A percentile compares a stretch with the other conserved stretches of the same genome.
phyloP scores from a whole-genome alignment of 768 basidiomycete genomes.

The Boletus vinaceobasis region DNA sequence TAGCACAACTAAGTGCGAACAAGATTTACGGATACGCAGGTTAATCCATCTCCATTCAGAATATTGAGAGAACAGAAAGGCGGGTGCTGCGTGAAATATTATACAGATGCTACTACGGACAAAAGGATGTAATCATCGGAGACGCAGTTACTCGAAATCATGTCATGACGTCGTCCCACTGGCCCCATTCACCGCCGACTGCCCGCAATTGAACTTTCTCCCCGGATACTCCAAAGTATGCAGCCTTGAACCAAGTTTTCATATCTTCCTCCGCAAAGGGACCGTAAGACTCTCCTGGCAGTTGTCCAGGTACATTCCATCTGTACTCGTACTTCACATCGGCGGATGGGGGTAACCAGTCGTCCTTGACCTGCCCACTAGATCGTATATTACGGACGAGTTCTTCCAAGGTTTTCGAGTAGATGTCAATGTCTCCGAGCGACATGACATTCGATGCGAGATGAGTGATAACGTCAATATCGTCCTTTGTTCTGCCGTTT shows the following conservation, averaged over 20 bases:
- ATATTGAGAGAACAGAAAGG: neutral
- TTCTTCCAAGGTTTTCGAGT: slow-evolving; percentile 82
- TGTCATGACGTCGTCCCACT: slow-evolving; percentile 64
- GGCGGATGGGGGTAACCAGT: slow-evolving; percentile 76
- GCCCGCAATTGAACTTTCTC: slow-evolving; percentile 74
- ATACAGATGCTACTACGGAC: slow-evolving; percentile 12
- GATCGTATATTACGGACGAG: slow-evolving; percentile 72
- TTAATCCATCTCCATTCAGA: neutral
- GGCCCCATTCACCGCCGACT: slow-evolving; percentile 68
- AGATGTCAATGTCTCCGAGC: slow-evolving; percentile 81
- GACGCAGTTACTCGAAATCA: slow-evolving; percentile 23
- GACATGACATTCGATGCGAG: slow-evolving; percentile 87
- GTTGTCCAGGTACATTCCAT: slow-evolving; percentile 61
- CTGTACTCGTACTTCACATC: slow-evolving; percentile 78
- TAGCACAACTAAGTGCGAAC: slow-evolving; percentile 1
- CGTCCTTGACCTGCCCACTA: slow-evolving; percentile 61
- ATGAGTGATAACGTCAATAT: slow-evolving; percentile 77
- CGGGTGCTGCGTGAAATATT: slow-evolving; percentile 3
- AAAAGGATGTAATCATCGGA: neutral
- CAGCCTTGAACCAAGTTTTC: slow-evolving; percentile 72
- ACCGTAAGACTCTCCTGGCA: slow-evolving; percentile 60
- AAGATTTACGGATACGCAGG: neutral
- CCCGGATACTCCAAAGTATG: slow-evolving; percentile 75
- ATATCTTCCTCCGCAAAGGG: slow-evolving; percentile 81
- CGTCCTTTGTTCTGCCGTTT: slow-evolving; percentile 31